Conservation (phyloP, 306 rosid species). For the Glycine latifolia region DNA sequence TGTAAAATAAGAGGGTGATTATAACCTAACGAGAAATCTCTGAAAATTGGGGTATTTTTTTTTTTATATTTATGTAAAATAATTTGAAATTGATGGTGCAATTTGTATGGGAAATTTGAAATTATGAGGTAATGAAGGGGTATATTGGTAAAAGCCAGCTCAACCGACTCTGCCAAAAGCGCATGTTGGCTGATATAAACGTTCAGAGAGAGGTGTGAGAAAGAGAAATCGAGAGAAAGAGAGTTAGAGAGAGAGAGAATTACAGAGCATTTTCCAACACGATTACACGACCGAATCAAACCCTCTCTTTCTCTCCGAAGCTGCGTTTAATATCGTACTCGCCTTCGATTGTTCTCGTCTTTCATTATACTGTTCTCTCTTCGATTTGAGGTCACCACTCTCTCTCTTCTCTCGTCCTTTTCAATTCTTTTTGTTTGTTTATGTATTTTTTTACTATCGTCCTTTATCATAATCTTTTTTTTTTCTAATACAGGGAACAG, state of each 20-base stretch:
- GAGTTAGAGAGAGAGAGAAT: background rate
- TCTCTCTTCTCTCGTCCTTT: background rate
- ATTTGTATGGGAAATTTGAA: constrained; percentile 13
- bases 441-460: too few relatives aligned
- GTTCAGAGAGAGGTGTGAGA: constrained; percentile 17
- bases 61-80: background rate
- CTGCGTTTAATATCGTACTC: constrained; percentile 23
- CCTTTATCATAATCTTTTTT: background rate
- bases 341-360: background rate
- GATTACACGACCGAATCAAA: constrained; percentile 40
- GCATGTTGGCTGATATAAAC: constrained; percentile 10
- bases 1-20: too few relatives aligned
- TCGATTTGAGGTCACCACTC: constrained; percentile 43
- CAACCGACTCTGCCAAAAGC: constrained; percentile 37
- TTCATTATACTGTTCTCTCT: constrained; percentile 30
- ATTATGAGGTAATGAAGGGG: background rate
- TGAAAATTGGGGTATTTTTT: too few relatives aligned
- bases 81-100: background rate
- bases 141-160: background rate
- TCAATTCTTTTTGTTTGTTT: background rate
- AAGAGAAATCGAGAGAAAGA: background rate
- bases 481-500: constrained; percentile 31
- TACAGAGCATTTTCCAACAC: constrained; percentile 28
- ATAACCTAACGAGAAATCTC: too few relatives aligned
- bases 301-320: constrained; percentile 13